Conservation (phyloP, 2,329 filamentous ascomycete species). For the Podosphaera xanthii region DNA sequence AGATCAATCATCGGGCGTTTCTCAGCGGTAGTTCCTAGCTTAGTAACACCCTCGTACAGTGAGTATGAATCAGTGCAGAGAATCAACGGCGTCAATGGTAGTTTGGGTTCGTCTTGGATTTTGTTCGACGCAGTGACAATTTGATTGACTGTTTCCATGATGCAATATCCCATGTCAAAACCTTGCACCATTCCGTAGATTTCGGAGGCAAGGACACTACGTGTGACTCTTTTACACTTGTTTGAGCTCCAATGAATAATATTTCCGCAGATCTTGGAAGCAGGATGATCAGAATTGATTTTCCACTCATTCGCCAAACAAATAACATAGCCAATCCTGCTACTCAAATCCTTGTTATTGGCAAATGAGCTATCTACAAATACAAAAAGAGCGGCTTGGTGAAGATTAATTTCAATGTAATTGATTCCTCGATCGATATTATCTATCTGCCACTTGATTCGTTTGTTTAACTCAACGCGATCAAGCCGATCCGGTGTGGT, state of each 20-base stretch:
- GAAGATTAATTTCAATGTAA: neutral
- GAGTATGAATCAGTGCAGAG: neutral
- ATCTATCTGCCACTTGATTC: neutral
- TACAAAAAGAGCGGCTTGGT: neutral
- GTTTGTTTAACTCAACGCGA: neutral
- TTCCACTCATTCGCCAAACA: neutral
- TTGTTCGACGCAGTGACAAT: neutral
- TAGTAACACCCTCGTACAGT: neutral
- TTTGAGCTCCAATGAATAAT: neutral
- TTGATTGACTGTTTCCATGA: neutral
- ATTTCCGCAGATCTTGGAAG: neutral
- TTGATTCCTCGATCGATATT: neutral
- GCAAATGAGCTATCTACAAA: neutral
- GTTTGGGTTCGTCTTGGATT: neutral
- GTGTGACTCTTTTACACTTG: constrained; percentile 3
- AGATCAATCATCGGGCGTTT: neutral
- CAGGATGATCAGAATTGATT: neutral
- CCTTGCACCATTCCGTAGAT: constrained; percentile 1
- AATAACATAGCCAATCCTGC: neutral
- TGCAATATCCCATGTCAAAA: constrained; percentile 2
- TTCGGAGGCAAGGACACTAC: constrained; percentile 1
- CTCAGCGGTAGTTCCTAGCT: constrained; percentile 1
- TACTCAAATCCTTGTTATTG: neutral
- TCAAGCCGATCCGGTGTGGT: neutral
- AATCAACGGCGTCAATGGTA: neutral